Evolutionary conservation across 1,284 basidiomycete genomes (phyloP).

Genomic region (Agroathelia rolfsii): DNA sequence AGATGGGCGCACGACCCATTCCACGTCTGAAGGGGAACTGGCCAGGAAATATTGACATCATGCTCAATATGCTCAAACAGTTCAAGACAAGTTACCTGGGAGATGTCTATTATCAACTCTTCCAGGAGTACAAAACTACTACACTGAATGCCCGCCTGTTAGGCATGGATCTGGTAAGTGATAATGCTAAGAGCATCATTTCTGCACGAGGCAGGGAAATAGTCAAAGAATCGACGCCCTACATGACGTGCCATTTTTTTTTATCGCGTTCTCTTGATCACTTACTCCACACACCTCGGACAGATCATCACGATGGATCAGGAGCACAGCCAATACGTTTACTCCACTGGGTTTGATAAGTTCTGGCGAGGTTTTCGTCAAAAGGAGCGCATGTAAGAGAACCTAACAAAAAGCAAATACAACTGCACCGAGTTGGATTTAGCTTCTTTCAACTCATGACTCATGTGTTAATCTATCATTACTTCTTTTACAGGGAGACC

Average conservation of each 20-base stretch:
- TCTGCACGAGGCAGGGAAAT: neutral
- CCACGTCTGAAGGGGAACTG: constrained; percentile 55
- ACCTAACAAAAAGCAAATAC: too few species aligned
- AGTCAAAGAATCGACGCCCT: constrained; percentile 1
- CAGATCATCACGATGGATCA: constrained; percentile 67
- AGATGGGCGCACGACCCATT: constrained; percentile 39
- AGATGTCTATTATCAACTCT: constrained; percentile 52
- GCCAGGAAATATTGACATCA: constrained; percentile 65
- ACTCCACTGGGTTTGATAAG: constrained; percentile 53
- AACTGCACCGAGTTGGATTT: too few species aligned
- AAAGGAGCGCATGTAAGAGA: constrained; percentile 51
- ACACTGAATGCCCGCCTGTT: constrained; percentile 58
- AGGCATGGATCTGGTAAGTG: constrained; percentile 53
- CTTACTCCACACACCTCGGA: too few species aligned
- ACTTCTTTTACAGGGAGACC: constrained; percentile 39
- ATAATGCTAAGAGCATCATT: constrained; percentile 4
- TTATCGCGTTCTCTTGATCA: constrained; percentile 4
- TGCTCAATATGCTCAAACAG: constrained; percentile 42
- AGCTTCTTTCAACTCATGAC: neutral
- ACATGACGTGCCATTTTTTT: neutral
- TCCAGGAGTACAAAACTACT: constrained; percentile 57
- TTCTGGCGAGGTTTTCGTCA: constrained; percentile 56
- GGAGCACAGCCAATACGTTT: constrained; percentile 54
- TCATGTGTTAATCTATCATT: constrained; percentile 2
- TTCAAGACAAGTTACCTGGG: constrained; percentile 50